Conservation (phyloP, 306 rosid species). For the Cucumis cinereus region DNA sequence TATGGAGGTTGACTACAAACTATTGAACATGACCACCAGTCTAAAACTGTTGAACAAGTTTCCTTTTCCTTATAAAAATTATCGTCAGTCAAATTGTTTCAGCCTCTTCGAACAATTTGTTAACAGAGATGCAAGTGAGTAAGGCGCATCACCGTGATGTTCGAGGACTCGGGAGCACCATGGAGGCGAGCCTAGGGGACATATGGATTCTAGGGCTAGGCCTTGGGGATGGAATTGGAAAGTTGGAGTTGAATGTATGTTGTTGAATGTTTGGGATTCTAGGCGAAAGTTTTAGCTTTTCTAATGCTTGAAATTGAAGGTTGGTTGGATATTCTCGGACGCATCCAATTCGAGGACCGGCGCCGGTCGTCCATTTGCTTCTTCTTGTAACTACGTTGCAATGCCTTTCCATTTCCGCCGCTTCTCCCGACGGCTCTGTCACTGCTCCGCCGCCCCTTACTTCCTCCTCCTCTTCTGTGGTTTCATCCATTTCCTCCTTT, state of each 20-base stretch:
- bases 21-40: background rate
- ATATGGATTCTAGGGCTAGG: slow-evolving; percentile 54
- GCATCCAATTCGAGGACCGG: slow-evolving; percentile 47
- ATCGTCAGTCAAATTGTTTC: background rate
- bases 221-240: slow-evolving; percentile 64
- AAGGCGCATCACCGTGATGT: background rate
- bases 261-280: slow-evolving; percentile 15
- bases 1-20: no score
- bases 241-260: background rate
- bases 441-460: background rate
- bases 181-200: slow-evolving; percentile 48
- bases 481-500: background rate
- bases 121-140: no score
- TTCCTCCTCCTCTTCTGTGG: background rate
- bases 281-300: slow-evolving; percentile 58
- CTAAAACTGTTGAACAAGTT: background rate
- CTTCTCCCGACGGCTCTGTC: slow-evolving; percentile 10
- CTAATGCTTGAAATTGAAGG: slow-evolving; percentile 61
- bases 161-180: slow-evolving; percentile 53
- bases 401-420: slow-evolving; percentile 8
- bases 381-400: slow-evolving; percentile 9
- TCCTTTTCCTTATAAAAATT: background rate
- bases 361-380: slow-evolving; percentile 50
- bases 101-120: background rate
- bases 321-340: slow-evolving; percentile 55